phyloP scores from a whole-genome alignment of 345 rosid genomes.

The Citrus cavaleriei region DNA sequence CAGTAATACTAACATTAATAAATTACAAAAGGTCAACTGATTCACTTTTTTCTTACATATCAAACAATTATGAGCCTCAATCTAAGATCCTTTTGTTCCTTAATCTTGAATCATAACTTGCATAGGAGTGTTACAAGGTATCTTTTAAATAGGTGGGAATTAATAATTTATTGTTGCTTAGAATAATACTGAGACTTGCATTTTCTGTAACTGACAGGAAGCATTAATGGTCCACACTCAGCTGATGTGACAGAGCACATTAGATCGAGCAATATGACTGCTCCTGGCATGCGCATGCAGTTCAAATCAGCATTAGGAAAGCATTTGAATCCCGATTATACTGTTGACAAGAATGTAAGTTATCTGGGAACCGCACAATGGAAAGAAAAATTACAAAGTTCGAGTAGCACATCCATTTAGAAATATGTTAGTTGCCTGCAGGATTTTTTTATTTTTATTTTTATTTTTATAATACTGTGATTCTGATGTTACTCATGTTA shows the following conservation, averaged over 20 bases:
- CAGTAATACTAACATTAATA: no score
- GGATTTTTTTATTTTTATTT: not conserved
- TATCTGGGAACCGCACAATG: not conserved
- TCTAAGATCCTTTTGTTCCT: no score
- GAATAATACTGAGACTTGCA: not conserved
- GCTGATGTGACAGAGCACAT: constrained; percentile 46
- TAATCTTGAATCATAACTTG: no score
- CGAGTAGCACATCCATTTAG: not conserved
- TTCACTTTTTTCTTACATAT: no score
- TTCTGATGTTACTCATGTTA: not conserved
- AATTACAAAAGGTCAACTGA: no score
- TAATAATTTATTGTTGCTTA: not conserved
- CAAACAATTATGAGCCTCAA: no score
- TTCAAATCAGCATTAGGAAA: constrained; percentile 52
- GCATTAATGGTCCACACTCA: constrained; percentile 38
- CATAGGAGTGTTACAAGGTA: not conserved
- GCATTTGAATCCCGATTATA: constrained; percentile 46
- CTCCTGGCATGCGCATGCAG: constrained; percentile 54
- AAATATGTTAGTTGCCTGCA: not conserved
- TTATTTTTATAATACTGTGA: not conserved
- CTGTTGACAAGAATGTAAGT: constrained; percentile 67
- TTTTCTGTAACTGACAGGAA: constrained; percentile 44
- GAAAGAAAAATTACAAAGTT: not conserved
- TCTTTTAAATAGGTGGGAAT: not conserved
- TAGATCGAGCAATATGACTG: constrained; percentile 39